Evolutionary conservation across 2,329 filamentous ascomycete genomes (phyloP), one percentile per base, ranked within the genome.

Genomic region (Dryadomyces sulphureus): DNA sequence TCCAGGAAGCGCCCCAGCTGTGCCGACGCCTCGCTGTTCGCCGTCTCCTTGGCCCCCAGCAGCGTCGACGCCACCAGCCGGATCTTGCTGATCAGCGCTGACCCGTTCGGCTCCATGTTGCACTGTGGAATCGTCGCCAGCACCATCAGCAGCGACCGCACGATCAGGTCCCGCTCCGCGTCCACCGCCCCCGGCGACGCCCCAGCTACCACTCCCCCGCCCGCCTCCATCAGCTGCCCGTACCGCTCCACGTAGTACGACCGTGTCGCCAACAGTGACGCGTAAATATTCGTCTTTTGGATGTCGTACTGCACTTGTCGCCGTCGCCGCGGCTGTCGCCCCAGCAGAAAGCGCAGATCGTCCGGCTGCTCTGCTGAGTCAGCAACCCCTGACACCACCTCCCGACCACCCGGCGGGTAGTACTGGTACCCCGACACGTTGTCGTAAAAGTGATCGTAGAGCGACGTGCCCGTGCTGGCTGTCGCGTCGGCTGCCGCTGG

Each of bases 241-340:
- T 90, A 94, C 52, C 88, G 81, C 59, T 94, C 86, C 0, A 93
- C 85, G 47, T 90, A 78, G 59, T 87, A 89, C 0, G 84, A 90
- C 21, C 88, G 74, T 0, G 86, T 93, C 2, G 81, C 79, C 9
- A 94, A 68, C 55, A 88, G 82, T 6, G 82, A 90, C 2, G 81
- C 78, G 57, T 90, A 87, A 35, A 94, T 84, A 59, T 94, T 94
- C 7, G 86, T 84, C 59, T 93, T 94, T 59, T 94, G 87, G 25
- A 94, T 92, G 62, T 94, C 88, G 53, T 81, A 87, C 57, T 92
- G 85, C 5, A 88, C 60, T 46, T 71, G 66, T 1, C 75, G 69
- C 2, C 75, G 69, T 3, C 68, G 65, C 22, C 64, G 58, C 1
- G 71, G 68, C 22, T 75, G 64, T 19, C 64, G 61, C 45, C 68